These are phyloP conservation scores for Neurospora discreta DNA, from an alignment of 495 filamentous ascomycete species.

Conservation along the genomic window DNA sequence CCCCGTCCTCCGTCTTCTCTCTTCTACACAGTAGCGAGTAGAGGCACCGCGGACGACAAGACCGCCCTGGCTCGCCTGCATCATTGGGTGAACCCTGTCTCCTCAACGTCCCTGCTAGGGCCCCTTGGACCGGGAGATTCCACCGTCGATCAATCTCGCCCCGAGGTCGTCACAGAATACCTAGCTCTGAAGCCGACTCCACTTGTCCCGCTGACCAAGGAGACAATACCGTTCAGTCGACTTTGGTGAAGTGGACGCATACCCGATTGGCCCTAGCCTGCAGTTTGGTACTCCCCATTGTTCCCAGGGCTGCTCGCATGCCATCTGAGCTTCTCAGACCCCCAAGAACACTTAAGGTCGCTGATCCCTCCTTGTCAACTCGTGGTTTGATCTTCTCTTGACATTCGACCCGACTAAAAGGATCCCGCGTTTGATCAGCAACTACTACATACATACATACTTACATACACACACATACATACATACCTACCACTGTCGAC, in stretches of 20 bases:
- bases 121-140: slow-evolving; percentile 27
- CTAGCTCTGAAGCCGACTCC: slow-evolving; percentile 27
- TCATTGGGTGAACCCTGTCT: slow-evolving; percentile 23
- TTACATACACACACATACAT: slow-evolving; percentile 17
- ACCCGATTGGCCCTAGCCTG: slow-evolving; percentile 27
- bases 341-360: slow-evolving; percentile 59
- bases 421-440: slow-evolving; percentile 44
- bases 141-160: slow-evolving; percentile 35
- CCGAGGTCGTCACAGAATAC: slow-evolving; percentile 32
- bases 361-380: slow-evolving; percentile 55
- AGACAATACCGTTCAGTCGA: slow-evolving; percentile 33
- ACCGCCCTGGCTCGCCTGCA: slow-evolving; percentile 10
- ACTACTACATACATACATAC: slow-evolving; percentile 17
- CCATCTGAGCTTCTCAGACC: slow-evolving; percentile 25
- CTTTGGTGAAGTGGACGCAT: slow-evolving; percentile 21
- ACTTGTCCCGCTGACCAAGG: slow-evolving; percentile 33
- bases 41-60: neutral
- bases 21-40: neutral
- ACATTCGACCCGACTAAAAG: slow-evolving; percentile 22
- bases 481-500: slow-evolving; percentile 15
- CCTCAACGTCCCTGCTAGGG: slow-evolving; percentile 13
- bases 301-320: slow-evolving; percentile 24
- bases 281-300: slow-evolving; percentile 11
- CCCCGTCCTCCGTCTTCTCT: slow-evolving; percentile 1
- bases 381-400: slow-evolving; percentile 30